phyloP scores from a whole-genome alignment of 2,329 filamentous ascomycete species.

The Didymosphaeria variabile region DNA sequence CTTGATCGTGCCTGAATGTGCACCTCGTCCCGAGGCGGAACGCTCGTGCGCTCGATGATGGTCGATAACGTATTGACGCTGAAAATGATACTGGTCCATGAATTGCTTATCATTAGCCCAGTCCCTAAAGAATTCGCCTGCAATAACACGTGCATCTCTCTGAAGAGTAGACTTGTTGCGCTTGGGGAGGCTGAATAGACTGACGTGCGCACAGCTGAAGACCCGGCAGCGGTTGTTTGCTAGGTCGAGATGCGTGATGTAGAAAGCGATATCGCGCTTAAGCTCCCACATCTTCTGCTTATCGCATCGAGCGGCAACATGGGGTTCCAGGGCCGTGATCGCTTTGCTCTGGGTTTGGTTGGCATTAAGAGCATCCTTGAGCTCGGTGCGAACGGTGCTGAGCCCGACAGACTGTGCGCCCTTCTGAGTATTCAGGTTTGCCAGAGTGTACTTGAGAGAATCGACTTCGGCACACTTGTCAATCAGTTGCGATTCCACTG shows the following conservation, averaged over 20 bases:
- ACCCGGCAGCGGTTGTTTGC: background rate
- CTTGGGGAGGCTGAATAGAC: background rate
- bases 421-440: background rate
- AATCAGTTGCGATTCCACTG: background rate
- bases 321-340: background rate
- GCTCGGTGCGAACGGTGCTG: background rate
- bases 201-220: background rate
- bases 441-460: background rate
- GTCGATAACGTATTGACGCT: background rate
- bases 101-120: slow-evolving; percentile 8
- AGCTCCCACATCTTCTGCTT: background rate
- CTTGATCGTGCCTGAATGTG: background rate
- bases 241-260: background rate
- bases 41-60: slow-evolving; percentile 26
- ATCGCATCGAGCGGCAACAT: no score
- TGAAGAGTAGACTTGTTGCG: background rate
- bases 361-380: background rate
- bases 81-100: slow-evolving; percentile 12
- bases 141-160: background rate
- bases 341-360: background rate
- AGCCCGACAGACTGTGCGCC: no score
- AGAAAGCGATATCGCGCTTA: background rate
- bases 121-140: background rate
- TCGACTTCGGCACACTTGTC: background rate
- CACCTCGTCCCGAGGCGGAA: slow-evolving; percentile 1